phyloP scores from a whole-genome alignment of 306 rosid species.

The Echinosophora koreensis region DNA sequence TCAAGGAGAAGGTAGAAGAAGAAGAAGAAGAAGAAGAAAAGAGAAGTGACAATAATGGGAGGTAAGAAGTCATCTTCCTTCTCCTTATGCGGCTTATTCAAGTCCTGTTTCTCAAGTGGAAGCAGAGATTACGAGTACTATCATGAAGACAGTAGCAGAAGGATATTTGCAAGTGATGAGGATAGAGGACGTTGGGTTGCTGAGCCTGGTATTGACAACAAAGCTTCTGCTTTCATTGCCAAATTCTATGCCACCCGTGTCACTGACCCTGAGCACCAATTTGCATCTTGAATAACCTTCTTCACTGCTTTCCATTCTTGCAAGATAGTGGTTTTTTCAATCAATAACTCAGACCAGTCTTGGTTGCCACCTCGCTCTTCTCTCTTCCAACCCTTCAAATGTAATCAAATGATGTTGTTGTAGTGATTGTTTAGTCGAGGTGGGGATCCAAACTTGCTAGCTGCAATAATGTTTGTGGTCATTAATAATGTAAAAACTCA shows the following conservation, averaged over 20 bases:
- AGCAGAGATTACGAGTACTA: slow-evolving; percentile 48
- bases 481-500: slow-evolving; percentile 53
- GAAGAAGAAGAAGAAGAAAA: background rate
- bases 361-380: slow-evolving; percentile 9
- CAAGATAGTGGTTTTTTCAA: background rate
- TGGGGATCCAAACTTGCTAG: slow-evolving; percentile 45
- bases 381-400: background rate
- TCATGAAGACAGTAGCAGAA: slow-evolving; percentile 60
- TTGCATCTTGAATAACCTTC: slow-evolving; percentile 46
- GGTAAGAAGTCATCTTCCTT: slow-evolving; percentile 63
- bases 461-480: slow-evolving; percentile 47
- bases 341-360: slow-evolving; percentile 28
- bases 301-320: slow-evolving; percentile 29
- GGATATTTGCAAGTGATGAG: slow-evolving; percentile 83
- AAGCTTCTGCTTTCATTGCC: slow-evolving; percentile 84
- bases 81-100: slow-evolving; percentile 72
- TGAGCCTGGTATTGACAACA: slow-evolving; percentile 90
- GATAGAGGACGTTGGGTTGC: slow-evolving; percentile 83
- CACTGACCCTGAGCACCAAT: slow-evolving; percentile 62
- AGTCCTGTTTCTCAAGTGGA: slow-evolving; percentile 69
- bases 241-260: slow-evolving; percentile 71
- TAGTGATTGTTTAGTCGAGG: slow-evolving; percentile 11
- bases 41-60: slow-evolving; percentile 49
- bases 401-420: background rate
- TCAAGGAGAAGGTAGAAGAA: background rate